These are phyloP conservation scores for Metschnikowia gelsemii DNA, from an alignment of 805 yeast species.

Conservation along the genomic window DNA sequence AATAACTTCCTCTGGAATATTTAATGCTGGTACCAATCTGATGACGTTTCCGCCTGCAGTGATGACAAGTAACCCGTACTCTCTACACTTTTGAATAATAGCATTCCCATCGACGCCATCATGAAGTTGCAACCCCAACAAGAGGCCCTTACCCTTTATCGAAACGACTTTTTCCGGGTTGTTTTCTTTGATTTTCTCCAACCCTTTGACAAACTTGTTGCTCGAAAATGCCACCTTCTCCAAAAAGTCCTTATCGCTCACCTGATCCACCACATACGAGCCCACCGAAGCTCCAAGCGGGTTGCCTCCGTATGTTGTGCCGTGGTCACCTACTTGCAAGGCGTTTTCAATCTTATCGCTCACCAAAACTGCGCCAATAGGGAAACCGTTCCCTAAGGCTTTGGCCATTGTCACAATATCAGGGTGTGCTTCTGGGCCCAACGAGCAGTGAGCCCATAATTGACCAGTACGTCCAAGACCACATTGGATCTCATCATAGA, in stretches of 20 bases:
- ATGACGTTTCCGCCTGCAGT: conserved; percentile 92
- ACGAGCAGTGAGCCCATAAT: conserved; percentile 85
- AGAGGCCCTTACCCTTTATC: conserved; percentile 84
- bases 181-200: conserved; percentile 50
- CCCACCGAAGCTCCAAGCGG: conserved; percentile 88
- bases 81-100: conserved; percentile 69
- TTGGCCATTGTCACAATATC: conserved; percentile 94
- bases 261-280: conserved; percentile 65
- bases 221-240: conserved; percentile 60
- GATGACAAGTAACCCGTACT: conserved; percentile 77
- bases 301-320: conserved; percentile 97
- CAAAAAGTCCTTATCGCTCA: conserved; percentile 62
- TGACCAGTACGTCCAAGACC: conserved; percentile 92
- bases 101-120: conserved; percentile 54
- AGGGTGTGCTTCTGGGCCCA: conserved; percentile 83
- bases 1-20: conserved; percentile 68
- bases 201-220: conserved; percentile 50
- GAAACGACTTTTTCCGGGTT: conserved; percentile 62
- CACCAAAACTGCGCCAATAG: conserved; percentile 91
- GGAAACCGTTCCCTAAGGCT: conserved; percentile 95
- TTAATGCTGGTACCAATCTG: conserved; percentile 90
- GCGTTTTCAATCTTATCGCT: conserved; percentile 72
- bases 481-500: conserved; percentile 95
- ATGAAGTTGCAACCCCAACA: conserved; percentile 77
- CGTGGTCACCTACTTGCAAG: conserved; percentile 90